These are phyloP conservation scores for Gryganskiella cystojenkinii DNA, from an alignment of 192 early-diverging fungal genomes.

Conservation along the genomic window DNA sequence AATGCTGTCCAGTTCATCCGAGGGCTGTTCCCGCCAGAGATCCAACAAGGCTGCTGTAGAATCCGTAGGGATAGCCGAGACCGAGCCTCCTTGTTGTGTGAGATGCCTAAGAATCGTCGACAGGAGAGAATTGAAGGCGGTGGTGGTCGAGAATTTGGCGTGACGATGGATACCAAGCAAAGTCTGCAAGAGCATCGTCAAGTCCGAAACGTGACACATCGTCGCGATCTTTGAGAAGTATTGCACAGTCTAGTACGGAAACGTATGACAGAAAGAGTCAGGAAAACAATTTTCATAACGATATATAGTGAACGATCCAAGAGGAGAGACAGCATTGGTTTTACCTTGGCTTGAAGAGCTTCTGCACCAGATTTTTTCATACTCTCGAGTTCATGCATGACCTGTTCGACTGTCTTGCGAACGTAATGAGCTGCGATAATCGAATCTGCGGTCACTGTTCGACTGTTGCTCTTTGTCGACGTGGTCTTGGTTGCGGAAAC, in stretches of 20 bases:
- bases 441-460: not conserved
- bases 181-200: constrained; percentile 30
- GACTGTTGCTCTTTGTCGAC: not conserved
- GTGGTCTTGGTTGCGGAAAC: constrained; percentile 14
- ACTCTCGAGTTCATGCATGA: constrained; percentile 32
- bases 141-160: constrained; percentile 22
- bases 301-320: no score
- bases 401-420: constrained; percentile 37
- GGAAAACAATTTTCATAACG: not conserved
- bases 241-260: constrained; percentile 20
- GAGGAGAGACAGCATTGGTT: no score
- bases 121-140: constrained; percentile 34
- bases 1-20: constrained; percentile 43
- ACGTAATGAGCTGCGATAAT: constrained; percentile 5
- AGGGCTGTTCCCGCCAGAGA: constrained; percentile 44
- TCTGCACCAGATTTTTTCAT: constrained; percentile 12
- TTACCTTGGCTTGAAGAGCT: constrained; percentile 31
- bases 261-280: not conserved
- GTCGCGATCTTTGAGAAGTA: constrained; percentile 31
- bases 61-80: constrained; percentile 19
- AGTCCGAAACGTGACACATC: constrained; percentile 30
- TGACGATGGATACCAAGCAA: constrained; percentile 26
- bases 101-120: constrained; percentile 32
- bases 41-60: constrained; percentile 33
- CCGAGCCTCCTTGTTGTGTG: constrained; percentile 21